Conservation (phyloP, 108 stramenopile species). For the Mayamaea pseudoterrestris region DNA sequence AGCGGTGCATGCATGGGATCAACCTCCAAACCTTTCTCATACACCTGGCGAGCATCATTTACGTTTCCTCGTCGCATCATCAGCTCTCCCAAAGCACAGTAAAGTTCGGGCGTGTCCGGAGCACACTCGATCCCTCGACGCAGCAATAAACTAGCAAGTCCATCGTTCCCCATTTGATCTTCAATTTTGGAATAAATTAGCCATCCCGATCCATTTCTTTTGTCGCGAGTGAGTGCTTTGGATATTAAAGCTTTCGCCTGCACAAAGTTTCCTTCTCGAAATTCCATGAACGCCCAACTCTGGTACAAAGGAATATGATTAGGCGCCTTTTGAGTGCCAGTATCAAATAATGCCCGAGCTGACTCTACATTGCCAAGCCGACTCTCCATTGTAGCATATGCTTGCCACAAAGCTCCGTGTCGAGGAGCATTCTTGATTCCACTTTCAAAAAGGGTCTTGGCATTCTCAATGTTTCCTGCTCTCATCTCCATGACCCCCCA, state of each 20-base stretch:
- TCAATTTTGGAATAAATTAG: slow-evolving; percentile 55
- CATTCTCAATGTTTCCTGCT: slow-evolving; percentile 55
- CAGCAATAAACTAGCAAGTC: slow-evolving; percentile 43
- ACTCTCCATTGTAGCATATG: slow-evolving; percentile 53
- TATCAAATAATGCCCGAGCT: slow-evolving; percentile 52
- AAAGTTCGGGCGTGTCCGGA: slow-evolving; percentile 44
- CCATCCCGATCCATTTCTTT: slow-evolving; percentile 66
- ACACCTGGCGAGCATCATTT: slow-evolving; percentile 48
- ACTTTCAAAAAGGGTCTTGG: slow-evolving; percentile 56
- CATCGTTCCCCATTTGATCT: slow-evolving; percentile 27
- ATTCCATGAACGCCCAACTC: slow-evolving; percentile 67
- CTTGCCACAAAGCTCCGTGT: slow-evolving; percentile 76
- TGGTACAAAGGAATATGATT: slow-evolving; percentile 54
- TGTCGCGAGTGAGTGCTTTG: slow-evolving; percentile 57
- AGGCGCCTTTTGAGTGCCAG: slow-evolving; percentile 54
- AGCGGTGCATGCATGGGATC: slow-evolving; percentile 68
- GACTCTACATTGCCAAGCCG: slow-evolving; percentile 39
- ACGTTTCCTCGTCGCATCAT: slow-evolving; percentile 42
- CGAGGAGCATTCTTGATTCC: slow-evolving; percentile 57
- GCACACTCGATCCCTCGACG: slow-evolving; percentile 72
- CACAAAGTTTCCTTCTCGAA: slow-evolving; percentile 43
- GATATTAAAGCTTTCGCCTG: slow-evolving; percentile 56
- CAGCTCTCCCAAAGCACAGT: slow-evolving; percentile 49
- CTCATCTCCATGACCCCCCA: slow-evolving; percentile 84
- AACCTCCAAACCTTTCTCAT: slow-evolving; percentile 65